A percentile compares a stretch with the other conserved stretches of the same genome.
Evolutionary conservation across 1,284 basidiomycete species (phyloP).

Genomic region (Papiliotrema nemorosa): DNA sequence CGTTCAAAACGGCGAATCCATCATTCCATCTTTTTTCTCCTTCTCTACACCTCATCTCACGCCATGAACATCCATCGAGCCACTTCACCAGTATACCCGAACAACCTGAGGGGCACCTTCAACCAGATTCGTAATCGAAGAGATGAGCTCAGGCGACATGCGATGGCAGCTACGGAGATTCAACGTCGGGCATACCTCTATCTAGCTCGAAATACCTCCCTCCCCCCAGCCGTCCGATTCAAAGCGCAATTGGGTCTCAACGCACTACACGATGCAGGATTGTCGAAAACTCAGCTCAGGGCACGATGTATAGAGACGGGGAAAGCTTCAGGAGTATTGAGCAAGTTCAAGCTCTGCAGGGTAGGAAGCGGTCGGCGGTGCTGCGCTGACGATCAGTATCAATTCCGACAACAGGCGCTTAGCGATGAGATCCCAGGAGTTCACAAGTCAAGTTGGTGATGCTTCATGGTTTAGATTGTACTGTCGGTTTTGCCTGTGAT

Average conservation of each 20-base stretch:
- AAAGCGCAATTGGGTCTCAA: conserved; percentile 95
- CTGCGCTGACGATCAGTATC: conserved; percentile 58
- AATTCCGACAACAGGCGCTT: conserved; percentile 81
- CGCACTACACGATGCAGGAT: conserved; percentile 73
- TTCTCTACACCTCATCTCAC: neutral
- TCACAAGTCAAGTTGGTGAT: conserved; percentile 87
- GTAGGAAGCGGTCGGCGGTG: conserved; percentile 54
- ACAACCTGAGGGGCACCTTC: conserved; percentile 3
- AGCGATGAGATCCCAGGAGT: conserved; percentile 78
- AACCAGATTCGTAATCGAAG: conserved; percentile 10
- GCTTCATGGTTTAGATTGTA: no score
- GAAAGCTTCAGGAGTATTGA: conserved; percentile 74
- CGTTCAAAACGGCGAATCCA: neutral
- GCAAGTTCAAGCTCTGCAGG: conserved; percentile 81
- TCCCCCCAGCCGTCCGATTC: conserved; percentile 81
- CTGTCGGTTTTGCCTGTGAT: no score
- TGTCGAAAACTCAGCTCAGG: conserved; percentile 74
- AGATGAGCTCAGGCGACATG: conserved; percentile 43
- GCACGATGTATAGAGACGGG: conserved; percentile 84
- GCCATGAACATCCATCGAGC: conserved; percentile 3
- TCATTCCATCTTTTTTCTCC: neutral
- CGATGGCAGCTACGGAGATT: conserved; percentile 64
- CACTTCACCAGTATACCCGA: conserved; percentile 2
- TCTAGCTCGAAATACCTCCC: conserved; percentile 79
- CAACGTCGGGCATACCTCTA: conserved; percentile 81